Evolutionary conservation across 208 protist genomes (phyloP), one percentile per base, ranked within the genome.

Genomic region (Phytomonas sp.): DNA sequence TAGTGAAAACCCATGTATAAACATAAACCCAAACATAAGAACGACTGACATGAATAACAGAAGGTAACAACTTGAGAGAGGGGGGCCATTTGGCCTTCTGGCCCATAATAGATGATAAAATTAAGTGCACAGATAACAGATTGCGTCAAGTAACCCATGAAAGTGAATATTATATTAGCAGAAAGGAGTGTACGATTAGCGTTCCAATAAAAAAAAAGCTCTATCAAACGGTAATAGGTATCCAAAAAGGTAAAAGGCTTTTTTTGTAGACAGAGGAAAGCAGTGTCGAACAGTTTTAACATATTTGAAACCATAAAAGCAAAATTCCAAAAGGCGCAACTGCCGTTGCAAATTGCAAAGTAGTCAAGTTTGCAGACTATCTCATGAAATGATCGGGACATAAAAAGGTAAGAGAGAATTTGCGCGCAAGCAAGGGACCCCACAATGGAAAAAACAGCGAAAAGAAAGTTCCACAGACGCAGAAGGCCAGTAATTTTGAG

Each of bases 91-190:
- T 78, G 56, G 11, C 71, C 36, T 67, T 76, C 74, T 56, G 78
- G 34, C 10, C 83, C 78, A 40, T 74, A 84, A 0, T 81, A 86
- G 61, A 73, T 80, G 26, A 88, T 6, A 37, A 85, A 86, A 77
- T 96, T 97, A 73, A 97, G 97, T 1, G 73, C 76, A 70, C 97
- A 97, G 92, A 97, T 97, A 79, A 97, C 75, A 14, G 85, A 76
- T 73, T 97, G 92, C 19, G 97, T 87, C 16, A 77, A 71, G 70
- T 92, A 89, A 74, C 97, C 97, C 91, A 97, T 94, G 11, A 81
- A 77, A 29, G 81, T 80, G 68, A 96, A 98, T 72, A 78, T 83
- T 36, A 93, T 69, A 26, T 87, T 86, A 63, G 75, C 78, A 26
- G 76, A 78, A 40, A 89, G 67, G 0, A 80, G 67, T 29, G 63